Evolutionary conservation across 495 filamentous ascomycete genomes (phyloP).

Genomic region (Neurospora sublineolata): DNA sequence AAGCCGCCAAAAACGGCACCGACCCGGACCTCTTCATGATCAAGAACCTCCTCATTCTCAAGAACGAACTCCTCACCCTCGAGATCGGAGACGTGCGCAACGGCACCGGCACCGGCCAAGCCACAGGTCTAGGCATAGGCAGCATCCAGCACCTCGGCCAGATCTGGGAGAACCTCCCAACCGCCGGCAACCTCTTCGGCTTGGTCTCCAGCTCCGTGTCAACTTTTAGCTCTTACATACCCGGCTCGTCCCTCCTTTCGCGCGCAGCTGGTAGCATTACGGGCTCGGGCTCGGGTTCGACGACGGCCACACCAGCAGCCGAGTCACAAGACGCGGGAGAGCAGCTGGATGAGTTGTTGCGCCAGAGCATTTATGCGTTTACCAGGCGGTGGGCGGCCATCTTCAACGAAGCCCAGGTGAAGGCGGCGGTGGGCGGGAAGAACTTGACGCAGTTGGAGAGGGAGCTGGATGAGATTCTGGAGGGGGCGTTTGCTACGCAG

Average conservation of each 20-base stretch:
- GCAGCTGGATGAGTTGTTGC: constrained; percentile 66
- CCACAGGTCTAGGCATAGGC: not conserved
- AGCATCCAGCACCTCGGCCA: constrained; percentile 56
- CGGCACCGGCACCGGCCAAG: constrained; percentile 32
- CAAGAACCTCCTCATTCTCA: constrained; percentile 81
- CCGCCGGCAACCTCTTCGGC: constrained; percentile 30
- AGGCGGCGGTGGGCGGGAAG: constrained; percentile 20
- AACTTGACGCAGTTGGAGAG: constrained; percentile 30
- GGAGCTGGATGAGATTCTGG: constrained; percentile 35
- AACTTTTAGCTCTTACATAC: constrained; percentile 17
- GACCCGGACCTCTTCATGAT: constrained; percentile 81
- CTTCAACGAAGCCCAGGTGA: constrained; percentile 26
- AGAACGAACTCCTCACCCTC: constrained; percentile 82
- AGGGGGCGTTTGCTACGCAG: constrained; percentile 33
- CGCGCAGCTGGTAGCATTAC: not conserved
- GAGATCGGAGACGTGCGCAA: constrained; percentile 81
- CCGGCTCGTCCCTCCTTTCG: constrained; percentile 18
- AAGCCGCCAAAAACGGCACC: constrained; percentile 24
- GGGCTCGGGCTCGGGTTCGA: not conserved
- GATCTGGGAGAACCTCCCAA: constrained; percentile 59
- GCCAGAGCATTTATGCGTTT: constrained; percentile 71
- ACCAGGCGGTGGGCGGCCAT: constrained; percentile 48
- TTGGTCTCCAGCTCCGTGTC: constrained; percentile 28
- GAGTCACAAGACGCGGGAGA: constrained; percentile 54
- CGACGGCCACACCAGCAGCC: not conserved